Evolutionary conservation across 305 asterid genomes (phyloP), one percentile per base, ranked within the genome.

Genomic region (Fraxinus greggii): DNA sequence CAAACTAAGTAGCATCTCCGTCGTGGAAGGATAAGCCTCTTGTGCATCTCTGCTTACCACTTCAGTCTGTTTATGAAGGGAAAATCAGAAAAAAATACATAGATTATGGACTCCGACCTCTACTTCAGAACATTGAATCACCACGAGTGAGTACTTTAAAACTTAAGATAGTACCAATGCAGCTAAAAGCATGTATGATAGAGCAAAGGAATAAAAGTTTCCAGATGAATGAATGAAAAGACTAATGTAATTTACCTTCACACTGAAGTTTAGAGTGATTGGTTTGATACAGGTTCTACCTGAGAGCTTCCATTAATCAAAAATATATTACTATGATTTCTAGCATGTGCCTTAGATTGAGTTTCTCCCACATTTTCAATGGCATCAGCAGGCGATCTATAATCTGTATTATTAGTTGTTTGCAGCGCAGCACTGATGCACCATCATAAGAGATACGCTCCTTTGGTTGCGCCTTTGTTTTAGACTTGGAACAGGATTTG

Each of bases 171-270:
- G 28, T 19, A 12, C 28, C 8, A 13, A 51, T 51, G 63, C 63
- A 51, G 3, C 67, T 6, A 21, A 78, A 23, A 35, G 6, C 42
- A 78, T 31, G 13, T 0, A 19, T 17, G 51, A 33, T 1, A 35
- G 31, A 12, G 29, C 9, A 28, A 19, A 40, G 32, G 32, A 45
- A 33, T 38, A 79, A 65, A 79, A 1, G 13, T 9, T 8, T 74
- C 24, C n/a, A 45, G n/a, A 13, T 13, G 54, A 12, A 42, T 12
- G 54, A 42, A 42, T 42, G n/a, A 42, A 42, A 12, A 42, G 3
- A 10, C 51, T 8, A 28, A 56, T 28, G 63, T 21, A 80, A 12
- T 63, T 90, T 74, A 89, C 92, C 92, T 83, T 86, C 54, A 65
- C 80, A 33, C 45, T 45, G 26, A 40, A 79, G 45, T 40, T 67